Conservation (phyloP, 176 grass and related monocot species). For the Triticum dicoccoides region DNA sequence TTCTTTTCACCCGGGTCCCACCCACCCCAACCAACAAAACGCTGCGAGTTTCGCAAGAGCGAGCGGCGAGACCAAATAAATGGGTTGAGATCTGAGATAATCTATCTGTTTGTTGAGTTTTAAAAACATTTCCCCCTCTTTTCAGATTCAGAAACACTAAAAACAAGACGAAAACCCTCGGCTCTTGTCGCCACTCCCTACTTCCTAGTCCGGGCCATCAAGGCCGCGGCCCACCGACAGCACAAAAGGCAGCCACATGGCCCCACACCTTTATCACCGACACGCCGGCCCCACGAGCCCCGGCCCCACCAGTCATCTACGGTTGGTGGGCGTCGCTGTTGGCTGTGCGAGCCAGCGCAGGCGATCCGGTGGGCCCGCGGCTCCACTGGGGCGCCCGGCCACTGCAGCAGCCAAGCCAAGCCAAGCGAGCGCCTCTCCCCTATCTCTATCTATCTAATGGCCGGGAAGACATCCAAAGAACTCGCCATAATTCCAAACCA, state of each 20-base stretch:
- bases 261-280: neutral
- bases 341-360: neutral
- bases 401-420: neutral
- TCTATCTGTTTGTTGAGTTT: neutral
- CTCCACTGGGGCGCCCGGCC: slow-evolving; percentile 22
- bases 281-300: neutral
- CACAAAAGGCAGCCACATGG: neutral
- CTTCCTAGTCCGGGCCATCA: neutral
- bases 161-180: neutral
- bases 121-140: neutral
- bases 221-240: slow-evolving; percentile 29
- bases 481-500: slow-evolving; percentile 46
- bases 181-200: neutral
- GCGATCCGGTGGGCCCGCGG: slow-evolving; percentile 13
- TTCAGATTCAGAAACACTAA: neutral
- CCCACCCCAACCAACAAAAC: neutral
- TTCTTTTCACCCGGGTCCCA: neutral
- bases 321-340: neutral
- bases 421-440: neutral
- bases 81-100: neutral
- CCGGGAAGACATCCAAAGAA: slow-evolving; percentile 12
- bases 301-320: slow-evolving; percentile 6
- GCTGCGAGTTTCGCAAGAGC: neutral
- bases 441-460: neutral
- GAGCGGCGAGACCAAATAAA: neutral